Conservation (phyloP, 1,284 basidiomycete genomes). For the Malassezia japonica region DNA sequence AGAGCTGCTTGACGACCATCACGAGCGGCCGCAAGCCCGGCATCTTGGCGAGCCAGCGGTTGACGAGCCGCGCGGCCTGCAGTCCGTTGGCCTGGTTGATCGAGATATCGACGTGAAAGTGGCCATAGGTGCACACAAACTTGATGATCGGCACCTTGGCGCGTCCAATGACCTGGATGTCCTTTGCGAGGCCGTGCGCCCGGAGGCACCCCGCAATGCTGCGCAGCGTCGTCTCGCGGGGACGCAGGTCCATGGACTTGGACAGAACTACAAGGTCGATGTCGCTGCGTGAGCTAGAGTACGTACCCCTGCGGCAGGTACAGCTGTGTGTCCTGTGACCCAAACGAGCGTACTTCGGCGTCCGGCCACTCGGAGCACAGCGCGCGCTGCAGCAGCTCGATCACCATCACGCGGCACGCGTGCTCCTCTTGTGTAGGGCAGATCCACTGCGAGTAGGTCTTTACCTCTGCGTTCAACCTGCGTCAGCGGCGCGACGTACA, state of each 20-base stretch:
- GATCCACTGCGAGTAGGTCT: conserved; percentile 74
- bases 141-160: conserved; percentile 91
- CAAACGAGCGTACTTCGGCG: conserved; percentile 75
- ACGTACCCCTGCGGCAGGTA: conserved; percentile 84
- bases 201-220: conserved; percentile 50
- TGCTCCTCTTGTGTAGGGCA: conserved; percentile 76
- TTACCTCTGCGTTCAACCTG: conserved; percentile 38
- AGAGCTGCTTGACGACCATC: conserved; percentile 78
- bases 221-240: conserved; percentile 49
- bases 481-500: conserved; percentile 13
- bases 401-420: conserved; percentile 66
- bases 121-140: conserved; percentile 65
- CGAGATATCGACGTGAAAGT: conserved; percentile 47
- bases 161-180: conserved; percentile 72
- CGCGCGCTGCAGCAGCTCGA: conserved; percentile 63
- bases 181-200: conserved; percentile 52
- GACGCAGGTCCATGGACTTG: conserved; percentile 43
- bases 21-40: conserved; percentile 59
- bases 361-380: conserved; percentile 65
- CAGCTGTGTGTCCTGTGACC: conserved; percentile 83
- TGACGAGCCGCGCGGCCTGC: conserved; percentile 68
- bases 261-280: conserved; percentile 56
- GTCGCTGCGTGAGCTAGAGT: conserved; percentile 49
- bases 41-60: conserved; percentile 65
- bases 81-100: conserved; percentile 60